A percentile compares a stretch with the other conserved stretches of the same genome.
These are phyloP conservation scores for Zygotorulaspora danielsina DNA, from an alignment of 805 yeast species.

Conservation along the genomic window DNA sequence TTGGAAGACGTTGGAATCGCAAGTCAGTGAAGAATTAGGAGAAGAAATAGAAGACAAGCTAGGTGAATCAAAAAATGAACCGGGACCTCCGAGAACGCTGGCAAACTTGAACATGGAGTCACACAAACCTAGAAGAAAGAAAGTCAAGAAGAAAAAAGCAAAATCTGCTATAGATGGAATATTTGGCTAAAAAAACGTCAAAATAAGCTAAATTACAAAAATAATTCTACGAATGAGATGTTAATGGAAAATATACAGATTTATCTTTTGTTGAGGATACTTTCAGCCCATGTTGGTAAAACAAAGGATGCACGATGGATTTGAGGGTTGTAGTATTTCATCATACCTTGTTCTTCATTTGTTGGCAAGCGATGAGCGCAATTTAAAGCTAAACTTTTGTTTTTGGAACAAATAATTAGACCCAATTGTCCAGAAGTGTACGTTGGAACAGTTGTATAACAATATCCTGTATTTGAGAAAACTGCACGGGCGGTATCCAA, in stretches of 20 bases:
- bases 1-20: background rate
- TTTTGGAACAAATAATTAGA: slow-evolving; percentile 64
- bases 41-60: slow-evolving; percentile 22
- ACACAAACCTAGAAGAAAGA: slow-evolving; percentile 16
- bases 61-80: background rate
- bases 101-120: background rate
- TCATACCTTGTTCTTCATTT: slow-evolving; percentile 45
- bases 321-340: slow-evolving; percentile 60
- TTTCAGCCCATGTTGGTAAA: slow-evolving; percentile 74
- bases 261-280: slow-evolving; percentile 26
- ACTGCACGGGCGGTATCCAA: slow-evolving; percentile 48
- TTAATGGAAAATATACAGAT: too few species aligned
- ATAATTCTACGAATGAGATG: too few species aligned
- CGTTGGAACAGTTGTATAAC: slow-evolving; percentile 80
- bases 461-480: slow-evolving; percentile 58
- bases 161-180: slow-evolving; percentile 69
- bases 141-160: slow-evolving; percentile 44
- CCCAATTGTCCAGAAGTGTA: slow-evolving; percentile 89
- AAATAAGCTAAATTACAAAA: too few species aligned
- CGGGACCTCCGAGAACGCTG: background rate
- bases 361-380: slow-evolving; percentile 49
- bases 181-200: slow-evolving; percentile 52
- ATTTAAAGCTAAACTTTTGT: slow-evolving; percentile 42
- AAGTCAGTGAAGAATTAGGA: slow-evolving; percentile 34
- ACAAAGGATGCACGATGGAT: slow-evolving; percentile 73